Conservation (phyloP, 345 rosid genomes). For the Zanthoxylum bungeanum region DNA sequence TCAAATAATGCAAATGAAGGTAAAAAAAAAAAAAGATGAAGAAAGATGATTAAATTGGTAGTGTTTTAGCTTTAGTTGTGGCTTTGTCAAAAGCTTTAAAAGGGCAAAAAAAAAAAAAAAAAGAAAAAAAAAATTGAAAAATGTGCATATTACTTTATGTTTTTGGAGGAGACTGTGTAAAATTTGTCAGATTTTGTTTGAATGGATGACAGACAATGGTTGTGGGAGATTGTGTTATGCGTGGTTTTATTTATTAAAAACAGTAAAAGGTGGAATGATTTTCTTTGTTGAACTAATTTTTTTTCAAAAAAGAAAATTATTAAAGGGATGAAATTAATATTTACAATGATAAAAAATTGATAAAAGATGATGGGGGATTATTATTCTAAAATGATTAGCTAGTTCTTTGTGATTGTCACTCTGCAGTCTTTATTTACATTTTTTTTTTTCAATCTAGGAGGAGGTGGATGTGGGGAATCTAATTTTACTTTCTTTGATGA, state of each 20-base stretch:
- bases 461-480: conserved; percentile 14
- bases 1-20: conserved; percentile 6
- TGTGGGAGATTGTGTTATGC: conserved; percentile 22
- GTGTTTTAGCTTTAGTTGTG: background rate
- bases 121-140: background rate
- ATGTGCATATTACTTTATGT: background rate
- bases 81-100: conserved; percentile 1
- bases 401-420: conserved; percentile 21
- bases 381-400: conserved; percentile 77
- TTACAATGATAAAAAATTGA: conserved; percentile 9
- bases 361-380: conserved; percentile 57
- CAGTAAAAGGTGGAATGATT: conserved; percentile 38
- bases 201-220: conserved; percentile 32
- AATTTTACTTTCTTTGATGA: conserved; percentile 16
- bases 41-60: background rate
- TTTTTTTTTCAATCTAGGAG: background rate
- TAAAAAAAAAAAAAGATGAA: conserved; percentile 7
- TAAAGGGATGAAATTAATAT: background rate
- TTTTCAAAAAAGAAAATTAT: background rate
- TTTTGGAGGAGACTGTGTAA: background rate
- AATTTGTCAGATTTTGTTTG: conserved; percentile 21
- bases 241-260: conserved; percentile 15
- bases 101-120: conserved; percentile 1
- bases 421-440: background rate
- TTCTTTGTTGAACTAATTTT: conserved; percentile 30